Conservation (phyloP, 768 basidiomycete species). For the Xerocomellus chrysenteron region DNA sequence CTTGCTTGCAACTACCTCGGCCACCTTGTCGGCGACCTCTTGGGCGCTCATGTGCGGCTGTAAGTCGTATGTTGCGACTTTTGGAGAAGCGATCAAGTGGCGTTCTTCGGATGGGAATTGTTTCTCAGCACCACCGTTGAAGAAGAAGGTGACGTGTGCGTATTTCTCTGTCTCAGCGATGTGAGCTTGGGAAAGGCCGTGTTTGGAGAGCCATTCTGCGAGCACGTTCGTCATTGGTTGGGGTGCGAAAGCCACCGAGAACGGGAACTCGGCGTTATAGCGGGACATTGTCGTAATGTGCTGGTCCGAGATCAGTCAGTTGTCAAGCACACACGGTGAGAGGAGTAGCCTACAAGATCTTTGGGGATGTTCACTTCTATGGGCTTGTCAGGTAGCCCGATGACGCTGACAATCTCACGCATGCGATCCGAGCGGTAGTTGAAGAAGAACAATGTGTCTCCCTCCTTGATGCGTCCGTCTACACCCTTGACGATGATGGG, state of each 20-base stretch:
- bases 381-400: conserved; percentile 81
- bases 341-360: conserved; percentile 56
- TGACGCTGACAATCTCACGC: conserved; percentile 83
- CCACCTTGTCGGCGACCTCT: conserved; percentile 89
- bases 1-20: conserved; percentile 67
- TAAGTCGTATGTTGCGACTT: conserved; percentile 92
- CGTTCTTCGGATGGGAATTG: conserved; percentile 83
- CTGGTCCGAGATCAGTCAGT: conserved; percentile 34
- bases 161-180: conserved; percentile 99
- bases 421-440: conserved; percentile 97
- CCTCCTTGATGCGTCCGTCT: conserved; percentile 78
- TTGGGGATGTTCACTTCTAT: conserved; percentile 81
- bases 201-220: conserved; percentile 83
- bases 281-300: conserved; percentile 91
- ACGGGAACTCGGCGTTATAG: conserved; percentile 90
- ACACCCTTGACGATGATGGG: conserved; percentile 86
- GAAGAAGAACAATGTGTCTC: conserved; percentile 92
- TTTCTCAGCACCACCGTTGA: conserved; percentile 95
- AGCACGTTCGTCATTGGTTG: conserved; percentile 92
- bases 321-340: background rate
- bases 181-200: conserved; percentile 83
- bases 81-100: conserved; percentile 87
- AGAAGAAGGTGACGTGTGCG: conserved; percentile 97
- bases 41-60: conserved; percentile 89
- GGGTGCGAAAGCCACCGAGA: conserved; percentile 90